phyloP scores from a whole-genome alignment of 352 stramenopile genomes.

The Globisporangium polare region DNA sequence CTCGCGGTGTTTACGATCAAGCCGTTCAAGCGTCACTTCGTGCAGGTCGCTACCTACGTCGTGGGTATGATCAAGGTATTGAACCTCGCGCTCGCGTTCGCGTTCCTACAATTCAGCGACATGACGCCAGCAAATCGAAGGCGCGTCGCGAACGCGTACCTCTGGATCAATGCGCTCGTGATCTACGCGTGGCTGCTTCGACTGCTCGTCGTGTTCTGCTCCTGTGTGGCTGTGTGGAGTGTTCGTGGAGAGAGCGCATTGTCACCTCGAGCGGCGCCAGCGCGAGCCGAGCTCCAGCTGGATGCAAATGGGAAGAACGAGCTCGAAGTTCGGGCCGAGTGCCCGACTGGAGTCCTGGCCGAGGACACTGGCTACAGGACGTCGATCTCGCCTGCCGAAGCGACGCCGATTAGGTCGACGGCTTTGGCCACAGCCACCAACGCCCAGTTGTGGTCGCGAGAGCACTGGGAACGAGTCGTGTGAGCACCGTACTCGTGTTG shows the following conservation, averaged over 20 bases:
- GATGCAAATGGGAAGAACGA: slow-evolving; percentile 5
- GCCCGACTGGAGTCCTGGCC: neutral
- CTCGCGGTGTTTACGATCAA: slow-evolving; percentile 24
- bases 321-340: neutral
- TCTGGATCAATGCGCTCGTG: slow-evolving; percentile 27
- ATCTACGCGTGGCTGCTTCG: slow-evolving; percentile 30
- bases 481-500: neutral
- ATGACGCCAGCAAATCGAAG: slow-evolving; percentile 14
- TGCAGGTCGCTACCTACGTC: slow-evolving; percentile 7
- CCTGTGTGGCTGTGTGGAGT: slow-evolving; percentile 13
- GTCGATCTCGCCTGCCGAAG: slow-evolving; percentile 25
- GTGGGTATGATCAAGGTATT: slow-evolving; percentile 24
- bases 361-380: slow-evolving; percentile 7
- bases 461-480: slow-evolving; percentile 11
- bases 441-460: slow-evolving; percentile 15
- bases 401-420: slow-evolving; percentile 24
- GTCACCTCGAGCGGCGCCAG: neutral
- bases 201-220: slow-evolving; percentile 21
- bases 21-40: slow-evolving; percentile 26
- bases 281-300: neutral
- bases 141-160: slow-evolving; percentile 22
- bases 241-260: neutral
- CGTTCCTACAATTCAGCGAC: slow-evolving; percentile 24
- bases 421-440: slow-evolving; percentile 29
- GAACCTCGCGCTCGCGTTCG: slow-evolving; percentile 32